Percentiles rank a stretch among this genome's conserved stretches.
phyloP scores from a whole-genome alignment of 179 eudicot genomes.

The Beta lomatogona region DNA sequence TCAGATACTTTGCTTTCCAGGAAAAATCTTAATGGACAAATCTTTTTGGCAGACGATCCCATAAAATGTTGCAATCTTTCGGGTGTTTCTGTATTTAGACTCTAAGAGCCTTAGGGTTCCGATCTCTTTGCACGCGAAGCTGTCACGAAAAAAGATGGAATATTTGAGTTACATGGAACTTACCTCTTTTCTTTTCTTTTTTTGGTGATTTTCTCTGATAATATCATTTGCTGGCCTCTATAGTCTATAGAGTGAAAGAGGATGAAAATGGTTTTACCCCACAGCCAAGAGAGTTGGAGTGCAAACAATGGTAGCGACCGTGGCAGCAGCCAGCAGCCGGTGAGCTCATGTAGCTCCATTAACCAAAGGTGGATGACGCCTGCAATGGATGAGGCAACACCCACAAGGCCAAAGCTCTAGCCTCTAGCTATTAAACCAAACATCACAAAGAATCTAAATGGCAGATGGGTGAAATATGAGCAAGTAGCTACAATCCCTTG shows the following conservation, averaged over 20 bases:
- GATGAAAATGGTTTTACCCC: slow-evolving; percentile 53
- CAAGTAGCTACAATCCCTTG: slow-evolving; percentile 64
- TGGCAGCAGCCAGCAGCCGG: slow-evolving; percentile 54
- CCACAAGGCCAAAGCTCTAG: slow-evolving; percentile 59
- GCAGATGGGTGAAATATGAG: slow-evolving; percentile 88
- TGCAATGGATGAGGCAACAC: slow-evolving; percentile 58
- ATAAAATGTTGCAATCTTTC: slow-evolving; percentile 61
- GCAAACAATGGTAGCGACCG: slow-evolving; percentile 73
- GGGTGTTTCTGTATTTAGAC: slow-evolving; percentile 53
- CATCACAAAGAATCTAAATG: slow-evolving; percentile 71
- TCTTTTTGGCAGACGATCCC: slow-evolving; percentile 27
- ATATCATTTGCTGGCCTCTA: no score
- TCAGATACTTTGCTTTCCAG: not conserved
- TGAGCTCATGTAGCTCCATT: slow-evolving; percentile 49
- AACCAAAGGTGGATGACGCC: slow-evolving; percentile 54
- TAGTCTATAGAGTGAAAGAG: not conserved
- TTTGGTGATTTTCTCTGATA: no score
- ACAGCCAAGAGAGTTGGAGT: slow-evolving; percentile 72
- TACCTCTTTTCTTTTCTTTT: no score
- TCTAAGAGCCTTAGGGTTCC: no score
- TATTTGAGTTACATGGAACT: no score
- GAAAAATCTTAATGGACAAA: slow-evolving; percentile 5
- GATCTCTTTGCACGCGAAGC: slow-evolving; percentile 77
- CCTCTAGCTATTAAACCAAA: slow-evolving; percentile 75
- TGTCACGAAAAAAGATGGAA: slow-evolving; percentile 10